phyloP scores from a whole-genome alignment of 805 yeast genomes.

The Candida manassasensis region DNA sequence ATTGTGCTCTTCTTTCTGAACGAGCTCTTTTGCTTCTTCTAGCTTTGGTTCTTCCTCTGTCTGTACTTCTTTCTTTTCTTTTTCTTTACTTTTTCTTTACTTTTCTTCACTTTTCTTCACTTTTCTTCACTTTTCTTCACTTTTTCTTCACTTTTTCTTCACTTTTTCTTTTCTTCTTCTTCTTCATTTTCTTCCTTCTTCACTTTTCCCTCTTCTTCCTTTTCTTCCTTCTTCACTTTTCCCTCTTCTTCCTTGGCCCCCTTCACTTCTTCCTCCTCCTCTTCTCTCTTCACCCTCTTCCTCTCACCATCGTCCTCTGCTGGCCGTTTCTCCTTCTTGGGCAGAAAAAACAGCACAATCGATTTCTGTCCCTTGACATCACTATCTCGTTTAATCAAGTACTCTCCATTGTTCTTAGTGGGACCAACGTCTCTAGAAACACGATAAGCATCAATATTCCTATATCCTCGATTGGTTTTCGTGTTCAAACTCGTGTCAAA shows the following conservation, averaged over 20 bases:
- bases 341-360: slow-evolving; percentile 26
- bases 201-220: slow-evolving; percentile 7
- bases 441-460: slow-evolving; percentile 44
- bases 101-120: slow-evolving; percentile 2
- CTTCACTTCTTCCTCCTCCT: slow-evolving; percentile 6
- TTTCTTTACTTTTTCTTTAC: background rate
- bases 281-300: slow-evolving; percentile 3
- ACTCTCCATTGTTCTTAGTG: slow-evolving; percentile 42
- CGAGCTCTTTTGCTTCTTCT: background rate
- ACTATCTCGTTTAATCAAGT: slow-evolving; percentile 25
- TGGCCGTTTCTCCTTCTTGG: slow-evolving; percentile 8
- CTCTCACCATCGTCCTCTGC: slow-evolving; percentile 5
- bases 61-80: slow-evolving; percentile 4
- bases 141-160: slow-evolving; percentile 5
- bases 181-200: slow-evolving; percentile 7
- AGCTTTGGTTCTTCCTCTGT: background rate
- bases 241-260: slow-evolving; percentile 4
- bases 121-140: slow-evolving; percentile 4
- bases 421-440: slow-evolving; percentile 67
- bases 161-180: slow-evolving; percentile 1
- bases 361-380: slow-evolving; percentile 15
- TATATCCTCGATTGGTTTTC: slow-evolving; percentile 23
- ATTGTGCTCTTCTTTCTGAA: background rate
- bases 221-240: slow-evolving; percentile 4
- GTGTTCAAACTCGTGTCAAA: slow-evolving; percentile 36